Evolutionary conservation across 2,329 filamentous ascomycete genomes (phyloP), one percentile per base, ranked within the genome.

Genomic region (Coniochaeta sp.): DNA sequence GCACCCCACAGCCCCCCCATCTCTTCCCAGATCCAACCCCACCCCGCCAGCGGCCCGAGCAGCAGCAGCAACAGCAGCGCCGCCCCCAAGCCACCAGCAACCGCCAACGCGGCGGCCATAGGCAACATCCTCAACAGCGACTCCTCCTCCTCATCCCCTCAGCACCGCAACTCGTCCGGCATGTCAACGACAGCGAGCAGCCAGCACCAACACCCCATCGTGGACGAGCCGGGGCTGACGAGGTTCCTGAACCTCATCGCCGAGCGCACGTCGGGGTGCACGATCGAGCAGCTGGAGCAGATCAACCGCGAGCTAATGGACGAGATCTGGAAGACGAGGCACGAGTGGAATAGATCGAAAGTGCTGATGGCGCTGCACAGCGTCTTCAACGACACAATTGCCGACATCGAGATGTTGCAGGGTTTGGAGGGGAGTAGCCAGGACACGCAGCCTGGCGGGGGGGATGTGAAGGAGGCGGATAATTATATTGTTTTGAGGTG

Each of bases 241-340:
- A 65, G 72, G 6, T 77, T 95, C 51, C 76, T 90, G 52, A 65
- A 75, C 0, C 74, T 82, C 31, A 72, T 96, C 30, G 83, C 85
- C 0, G 70, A 79, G 26, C 75, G 77, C 42, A 92, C 88, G 2
- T 85, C 82, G 18, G 89, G 89, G 1, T 89, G 88, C 66, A 88
- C 86, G 0, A 88, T 99, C 50, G 94, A 99, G 70, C 92, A 99
- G 67, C 74, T 99, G 18, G 92, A 97, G 73, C 92, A 97, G 68
- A 85, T 96, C 65, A 91, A 91, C 66, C 86, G 91, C 7, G 83
- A 86, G 58, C 74, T 97, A 56, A 97, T 97, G 92, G 87, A 92
- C 55, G 83, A 85, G 56, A 80, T 97, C 42, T 99, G 94, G 94
- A 78, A 77, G 55, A 80, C 79, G 54, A 80, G 91, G 48, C 78